Base-by-base conservation (phyloP, 495 filamentous ascomycete genomes). In the Talaromyces proteolyticus region DNA sequence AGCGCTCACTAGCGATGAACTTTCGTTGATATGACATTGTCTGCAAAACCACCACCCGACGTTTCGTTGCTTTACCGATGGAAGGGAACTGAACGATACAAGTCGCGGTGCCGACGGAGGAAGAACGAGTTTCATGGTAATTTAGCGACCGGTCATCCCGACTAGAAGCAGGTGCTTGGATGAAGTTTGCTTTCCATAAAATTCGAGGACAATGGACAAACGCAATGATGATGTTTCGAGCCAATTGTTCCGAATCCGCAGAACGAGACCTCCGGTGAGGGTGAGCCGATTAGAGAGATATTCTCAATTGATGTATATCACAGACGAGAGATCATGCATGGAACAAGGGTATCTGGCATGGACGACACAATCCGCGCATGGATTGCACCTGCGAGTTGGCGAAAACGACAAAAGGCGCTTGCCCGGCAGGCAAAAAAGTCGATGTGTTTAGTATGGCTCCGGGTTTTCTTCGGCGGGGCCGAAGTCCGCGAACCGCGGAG, bases 91-190 rank as follows among this genome's bases (percentile, higher is more conserved):
- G 29, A 34, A 4, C 4, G 29, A 41, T 23, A 20, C 17, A 14
- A 41, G 38, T 6, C 2, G 47, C 34, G 18, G n/a, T 14, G 38
- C 16, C 34, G 29, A 36, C 20, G 29, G 47, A 24, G 47, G 37
- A 18, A 41, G n/a, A 41, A 22, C 37, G 47, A 23, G 20, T 49
- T 41, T 49, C 47, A 49, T 49, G 20, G 37, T 41, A 20, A 3
- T 41, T n/a, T 18, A 17, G n/a, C 16, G 26, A 24, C 44, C 20
- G 44, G 18, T 38, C 24, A 34, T 34, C 29, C 29, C 29, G 29
- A 34, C 29, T 34, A 14, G n/a, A n/a, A n/a, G n/a, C n/a, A n/a
- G n/a, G n/a, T n/a, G n/a, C n/a, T n/a, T n/a, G n/a, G n/a, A n/a
- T n/a, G n/a, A n/a, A n/a, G n/a, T n/a, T n/a, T n/a, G n/a, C n/a